These are phyloP conservation scores for Mallotus repandus DNA, from an alignment of 441 rosid genomes.

Conservation along the genomic window DNA sequence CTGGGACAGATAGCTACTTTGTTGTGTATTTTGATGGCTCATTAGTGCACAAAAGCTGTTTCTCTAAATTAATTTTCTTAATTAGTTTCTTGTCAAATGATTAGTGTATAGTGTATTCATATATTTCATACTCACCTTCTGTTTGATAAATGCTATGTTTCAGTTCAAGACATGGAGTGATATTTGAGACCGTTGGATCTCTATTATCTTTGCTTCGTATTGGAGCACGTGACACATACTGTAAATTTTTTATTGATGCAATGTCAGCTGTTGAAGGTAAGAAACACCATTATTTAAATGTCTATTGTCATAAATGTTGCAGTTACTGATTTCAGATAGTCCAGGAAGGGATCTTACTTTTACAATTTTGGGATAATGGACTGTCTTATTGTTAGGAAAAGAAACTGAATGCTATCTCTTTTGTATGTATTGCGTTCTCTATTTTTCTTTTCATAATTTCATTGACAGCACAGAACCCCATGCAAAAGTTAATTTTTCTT, in stretches of 20 bases:
- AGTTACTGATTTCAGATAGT: no score
- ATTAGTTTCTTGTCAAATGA: neutral
- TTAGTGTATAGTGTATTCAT: neutral
- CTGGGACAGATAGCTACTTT: no score
- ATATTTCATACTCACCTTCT: neutral
- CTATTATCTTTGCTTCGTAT: slow-evolving; percentile 83
- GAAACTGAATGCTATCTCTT: no score
- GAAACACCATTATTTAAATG: slow-evolving; percentile 18
- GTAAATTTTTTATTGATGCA: slow-evolving; percentile 76
- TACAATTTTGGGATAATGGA: no score
- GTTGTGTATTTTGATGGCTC: no score
- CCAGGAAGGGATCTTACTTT: no score
- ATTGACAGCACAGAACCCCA: slow-evolving; percentile 4
- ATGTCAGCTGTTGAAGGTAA: slow-evolving; percentile 79
- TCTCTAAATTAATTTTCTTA: no score
- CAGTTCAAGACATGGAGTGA: slow-evolving; percentile 73
- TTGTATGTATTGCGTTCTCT: neutral
- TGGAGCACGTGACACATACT: slow-evolving; percentile 76
- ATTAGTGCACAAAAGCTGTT: no score
- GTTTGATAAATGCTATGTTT: slow-evolving; percentile 5
- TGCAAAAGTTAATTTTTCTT: slow-evolving; percentile 25
- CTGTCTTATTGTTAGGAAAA: no score
- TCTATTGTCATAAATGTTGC: neutral
- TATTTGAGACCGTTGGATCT: slow-evolving; percentile 87
- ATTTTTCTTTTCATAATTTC: neutral